phyloP scores from a whole-genome alignment of 148 eudicot species.

The Spergularia bocconei region DNA sequence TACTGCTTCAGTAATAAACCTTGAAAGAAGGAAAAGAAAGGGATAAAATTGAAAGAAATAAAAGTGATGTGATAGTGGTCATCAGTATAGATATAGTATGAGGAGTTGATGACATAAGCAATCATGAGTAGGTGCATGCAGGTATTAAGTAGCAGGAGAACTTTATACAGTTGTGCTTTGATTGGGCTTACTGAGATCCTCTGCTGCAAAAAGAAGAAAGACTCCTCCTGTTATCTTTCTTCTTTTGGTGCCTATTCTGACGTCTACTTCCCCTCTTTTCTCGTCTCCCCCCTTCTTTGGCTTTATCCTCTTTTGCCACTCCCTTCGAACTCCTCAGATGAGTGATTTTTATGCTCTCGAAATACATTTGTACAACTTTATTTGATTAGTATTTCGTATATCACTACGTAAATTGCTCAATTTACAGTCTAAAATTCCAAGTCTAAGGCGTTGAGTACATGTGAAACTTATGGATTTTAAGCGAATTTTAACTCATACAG shows the following conservation, averaged over 20 bases:
- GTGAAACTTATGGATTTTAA: too few relatives aligned
- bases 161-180: neutral
- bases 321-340: neutral
- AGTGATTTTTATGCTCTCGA: too few relatives aligned
- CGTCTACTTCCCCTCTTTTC: neutral
- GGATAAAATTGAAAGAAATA: too few relatives aligned
- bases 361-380: too few relatives aligned
- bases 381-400: too few relatives aligned
- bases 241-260: slow-evolving; percentile 11
- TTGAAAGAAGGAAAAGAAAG: too few relatives aligned
- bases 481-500: too few relatives aligned
- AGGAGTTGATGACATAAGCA: slow-evolving; percentile 22
- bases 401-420: too few relatives aligned
- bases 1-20: too few relatives aligned
- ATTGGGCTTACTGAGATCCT: slow-evolving; percentile 6
- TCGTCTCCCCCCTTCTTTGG: neutral
- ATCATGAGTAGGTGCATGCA: slow-evolving; percentile 5
- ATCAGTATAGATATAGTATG: slow-evolving; percentile 14
- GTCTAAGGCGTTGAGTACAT: too few relatives aligned
- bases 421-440: too few relatives aligned
- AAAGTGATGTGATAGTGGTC: neutral
- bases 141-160: slow-evolving; percentile 17
- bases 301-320: neutral
- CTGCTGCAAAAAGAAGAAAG: neutral
- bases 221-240: slow-evolving; percentile 11